Evolutionary conservation across 495 filamentous ascomycete genomes (phyloP).

Genomic region (Daldinia decipiens): DNA sequence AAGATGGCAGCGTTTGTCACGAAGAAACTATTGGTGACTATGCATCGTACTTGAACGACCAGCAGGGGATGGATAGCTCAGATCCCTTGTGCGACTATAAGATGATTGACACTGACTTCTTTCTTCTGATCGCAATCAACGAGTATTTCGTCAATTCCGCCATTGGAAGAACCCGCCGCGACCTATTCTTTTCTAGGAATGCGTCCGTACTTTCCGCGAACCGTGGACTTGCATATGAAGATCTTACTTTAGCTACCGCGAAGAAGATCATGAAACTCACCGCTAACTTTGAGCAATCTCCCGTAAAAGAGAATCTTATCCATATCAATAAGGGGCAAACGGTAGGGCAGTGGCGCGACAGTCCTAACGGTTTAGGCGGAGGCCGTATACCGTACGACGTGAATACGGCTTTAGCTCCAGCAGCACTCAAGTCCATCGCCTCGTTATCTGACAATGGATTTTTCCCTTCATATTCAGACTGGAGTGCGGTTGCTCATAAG

Average conservation of each 20-base stretch:
- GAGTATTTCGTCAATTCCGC: constrained; percentile 65
- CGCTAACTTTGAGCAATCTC: constrained; percentile 58
- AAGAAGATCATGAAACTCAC: constrained; percentile 68
- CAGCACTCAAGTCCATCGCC: constrained; percentile 67
- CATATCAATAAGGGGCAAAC: constrained; percentile 63
- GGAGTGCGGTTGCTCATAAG: constrained; percentile 56
- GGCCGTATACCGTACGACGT: constrained; percentile 73
- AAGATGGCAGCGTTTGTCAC: constrained; percentile 69
- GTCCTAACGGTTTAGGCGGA: constrained; percentile 67
- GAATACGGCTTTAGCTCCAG: constrained; percentile 70
- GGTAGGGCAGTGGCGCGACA: constrained; percentile 74
- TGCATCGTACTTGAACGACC: constrained; percentile 66
- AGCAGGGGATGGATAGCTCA: constrained; percentile 63
- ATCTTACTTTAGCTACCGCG: constrained; percentile 62
- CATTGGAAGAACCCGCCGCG: constrained; percentile 53
- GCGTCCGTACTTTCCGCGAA: constrained; percentile 61
- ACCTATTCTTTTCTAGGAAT: constrained; percentile 60
- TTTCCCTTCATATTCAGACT: constrained; percentile 60
- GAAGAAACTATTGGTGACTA: constrained; percentile 76
- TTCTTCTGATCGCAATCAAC: constrained; percentile 65
- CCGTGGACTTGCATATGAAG: constrained; percentile 60
- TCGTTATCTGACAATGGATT: constrained; percentile 61
- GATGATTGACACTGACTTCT: constrained; percentile 76
- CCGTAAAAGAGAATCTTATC: constrained; percentile 63
- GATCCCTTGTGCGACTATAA: constrained; percentile 67